Conservation (phyloP, 1,284 basidiomycete genomes). For the Peniophora sp. region DNA sequence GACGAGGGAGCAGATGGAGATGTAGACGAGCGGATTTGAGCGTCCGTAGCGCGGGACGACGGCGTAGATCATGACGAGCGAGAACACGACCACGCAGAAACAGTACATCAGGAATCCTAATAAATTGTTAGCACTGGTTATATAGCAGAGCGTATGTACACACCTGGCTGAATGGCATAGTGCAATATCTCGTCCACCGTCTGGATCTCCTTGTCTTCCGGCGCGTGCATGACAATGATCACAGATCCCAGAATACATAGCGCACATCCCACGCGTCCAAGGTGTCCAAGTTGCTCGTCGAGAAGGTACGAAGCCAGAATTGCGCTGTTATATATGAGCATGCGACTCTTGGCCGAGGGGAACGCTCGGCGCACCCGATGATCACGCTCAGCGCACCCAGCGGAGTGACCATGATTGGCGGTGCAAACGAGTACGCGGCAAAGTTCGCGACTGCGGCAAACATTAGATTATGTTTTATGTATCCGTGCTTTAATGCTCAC, state of each 20-base stretch:
- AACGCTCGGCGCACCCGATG: conserved; percentile 64
- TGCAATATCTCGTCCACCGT: conserved; percentile 93
- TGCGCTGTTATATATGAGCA: conserved; percentile 46
- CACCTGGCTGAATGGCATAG: conserved; percentile 87
- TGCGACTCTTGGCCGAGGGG: conserved; percentile 5
- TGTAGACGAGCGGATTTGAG: conserved; percentile 86
- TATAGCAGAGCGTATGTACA: too few species aligned
- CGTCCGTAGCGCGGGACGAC: conserved; percentile 87
- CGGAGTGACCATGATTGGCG: conserved; percentile 95
- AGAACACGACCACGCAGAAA: conserved; percentile 76
- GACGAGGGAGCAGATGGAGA: conserved; percentile 88
- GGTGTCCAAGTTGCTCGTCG: conserved; percentile 88
- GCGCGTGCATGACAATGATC: conserved; percentile 95
- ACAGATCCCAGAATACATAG: conserved; percentile 89
- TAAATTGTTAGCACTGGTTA: too few species aligned
- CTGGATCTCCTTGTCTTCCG: conserved; percentile 89
- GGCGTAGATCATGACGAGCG: conserved; percentile 81
- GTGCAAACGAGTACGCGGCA: conserved; percentile 96
- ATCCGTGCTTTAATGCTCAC: conserved; percentile 30
- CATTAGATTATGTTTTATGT: neutral
- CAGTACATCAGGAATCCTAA: conserved; percentile 92
- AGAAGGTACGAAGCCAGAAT: conserved; percentile 90
- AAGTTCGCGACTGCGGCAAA: conserved; percentile 84
- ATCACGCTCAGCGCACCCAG: conserved; percentile 95
- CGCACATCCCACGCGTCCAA: conserved; percentile 90